A percentile compares a stretch with the other conserved stretches of the same genome.
phyloP scores from a whole-genome alignment of 495 filamentous ascomycete genomes.

The Talaromyces nanjingensis region DNA sequence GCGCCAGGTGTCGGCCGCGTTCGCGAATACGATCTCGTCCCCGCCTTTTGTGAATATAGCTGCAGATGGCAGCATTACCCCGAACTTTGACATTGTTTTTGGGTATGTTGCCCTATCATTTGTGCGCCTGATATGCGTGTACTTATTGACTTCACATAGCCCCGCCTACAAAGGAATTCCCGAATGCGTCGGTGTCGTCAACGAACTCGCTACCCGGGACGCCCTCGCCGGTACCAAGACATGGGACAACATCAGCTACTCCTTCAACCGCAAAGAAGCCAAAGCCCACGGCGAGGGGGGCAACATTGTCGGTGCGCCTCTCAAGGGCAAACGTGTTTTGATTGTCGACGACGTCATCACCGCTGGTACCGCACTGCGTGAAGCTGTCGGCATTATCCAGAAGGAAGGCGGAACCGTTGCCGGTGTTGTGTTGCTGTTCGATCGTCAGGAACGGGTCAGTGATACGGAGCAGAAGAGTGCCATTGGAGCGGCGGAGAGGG shows the following conservation, averaged over 20 bases:
- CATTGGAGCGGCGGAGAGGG: constrained; percentile 71
- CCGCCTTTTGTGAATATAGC: constrained; percentile 35
- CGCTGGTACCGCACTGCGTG: constrained; percentile 85
- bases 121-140: not conserved
- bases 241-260: constrained; percentile 58
- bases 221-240: constrained; percentile 26
- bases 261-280: constrained; percentile 90
- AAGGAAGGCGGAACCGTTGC: constrained; percentile 73
- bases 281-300: constrained; percentile 95
- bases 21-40: constrained; percentile 61
- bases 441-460: constrained; percentile 76
- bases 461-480: constrained; percentile 53
- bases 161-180: constrained; percentile 97
- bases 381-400: constrained; percentile 77
- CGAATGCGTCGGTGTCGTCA: constrained; percentile 64
- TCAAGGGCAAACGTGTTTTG: constrained; percentile 77
- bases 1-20: constrained; percentile 66
- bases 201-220: constrained; percentile 61
- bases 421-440: constrained; percentile 81
- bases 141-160: constrained; percentile 20
- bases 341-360: constrained; percentile 96
- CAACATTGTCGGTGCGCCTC: constrained; percentile 74
- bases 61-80: constrained; percentile 20
- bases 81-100: constrained; percentile 16
- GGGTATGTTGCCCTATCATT: constrained; percentile 2